Conservation (phyloP, 495 filamentous ascomycete genomes). For the Glonium stellatum region DNA sequence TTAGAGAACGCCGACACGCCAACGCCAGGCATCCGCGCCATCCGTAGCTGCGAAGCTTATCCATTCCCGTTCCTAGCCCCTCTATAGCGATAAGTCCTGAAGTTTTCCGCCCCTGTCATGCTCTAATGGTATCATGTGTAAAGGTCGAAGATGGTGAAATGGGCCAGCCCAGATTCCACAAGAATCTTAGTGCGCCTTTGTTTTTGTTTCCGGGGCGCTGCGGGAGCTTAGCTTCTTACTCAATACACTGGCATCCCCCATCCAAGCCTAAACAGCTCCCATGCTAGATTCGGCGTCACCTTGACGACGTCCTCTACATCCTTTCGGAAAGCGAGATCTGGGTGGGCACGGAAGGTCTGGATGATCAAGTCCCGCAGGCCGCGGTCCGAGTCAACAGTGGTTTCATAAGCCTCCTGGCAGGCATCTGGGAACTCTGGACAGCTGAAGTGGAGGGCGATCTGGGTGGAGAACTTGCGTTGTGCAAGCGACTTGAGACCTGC, state of each 20-base stretch:
- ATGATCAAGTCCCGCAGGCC: conserved; percentile 38
- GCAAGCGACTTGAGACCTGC: conserved; percentile 37
- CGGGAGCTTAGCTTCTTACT: background rate
- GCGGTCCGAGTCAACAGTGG: conserved; percentile 37
- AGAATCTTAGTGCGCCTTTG: background rate
- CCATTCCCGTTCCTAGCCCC: no score
- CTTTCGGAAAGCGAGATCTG: conserved; percentile 30
- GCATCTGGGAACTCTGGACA: conserved; percentile 37
- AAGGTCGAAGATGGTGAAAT: background rate
- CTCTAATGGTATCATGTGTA: background rate
- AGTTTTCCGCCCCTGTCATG: no score
- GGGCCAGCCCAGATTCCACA: background rate
- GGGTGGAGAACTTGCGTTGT: conserved; percentile 35
- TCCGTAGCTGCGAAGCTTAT: no score
- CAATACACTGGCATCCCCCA: conserved; percentile 26
- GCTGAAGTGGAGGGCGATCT: conserved; percentile 29
- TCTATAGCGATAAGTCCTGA: no score
- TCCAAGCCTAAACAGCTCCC: conserved; percentile 34
- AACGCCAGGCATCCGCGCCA: no score
- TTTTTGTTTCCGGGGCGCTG: background rate
- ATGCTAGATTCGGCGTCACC: conserved; percentile 32
- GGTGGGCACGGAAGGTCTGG: conserved; percentile 33
- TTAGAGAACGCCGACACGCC: no score
- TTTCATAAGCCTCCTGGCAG: conserved; percentile 39
- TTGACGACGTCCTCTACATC: conserved; percentile 33